These are phyloP conservation scores for Tranzscheliella williamsii DNA, from an alignment of 1,284 basidiomycete genomes.

Conservation along the genomic window DNA sequence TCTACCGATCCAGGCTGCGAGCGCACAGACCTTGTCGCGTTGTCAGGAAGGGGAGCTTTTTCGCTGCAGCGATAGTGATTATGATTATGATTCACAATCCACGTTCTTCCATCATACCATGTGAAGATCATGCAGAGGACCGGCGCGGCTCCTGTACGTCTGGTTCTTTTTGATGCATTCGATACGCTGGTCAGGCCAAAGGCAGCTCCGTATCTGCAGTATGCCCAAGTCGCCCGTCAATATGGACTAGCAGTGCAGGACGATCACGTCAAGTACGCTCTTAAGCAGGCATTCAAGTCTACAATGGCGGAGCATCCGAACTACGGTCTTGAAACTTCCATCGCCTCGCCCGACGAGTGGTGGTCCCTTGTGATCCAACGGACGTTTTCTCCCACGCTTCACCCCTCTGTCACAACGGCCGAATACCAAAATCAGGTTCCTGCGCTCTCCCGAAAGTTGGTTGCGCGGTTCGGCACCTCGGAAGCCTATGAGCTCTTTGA, in stretches of 20 bases:
- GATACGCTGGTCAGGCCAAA: conserved; percentile 38
- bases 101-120: conserved; percentile 1
- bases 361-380: conserved; percentile 37
- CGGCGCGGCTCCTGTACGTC: conserved; percentile 9
- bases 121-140: too few species aligned
- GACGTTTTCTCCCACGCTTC: conserved; percentile 20
- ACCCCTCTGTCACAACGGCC: not conserved
- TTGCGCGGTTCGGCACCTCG: conserved; percentile 23
- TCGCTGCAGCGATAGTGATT: too few species aligned
- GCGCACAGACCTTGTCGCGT: too few species aligned
- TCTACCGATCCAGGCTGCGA: too few species aligned
- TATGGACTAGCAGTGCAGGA: conserved; percentile 12
- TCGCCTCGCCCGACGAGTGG: conserved; percentile 39
- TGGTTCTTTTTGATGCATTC: conserved; percentile 47
- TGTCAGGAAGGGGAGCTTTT: too few species aligned
- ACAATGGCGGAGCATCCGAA: conserved; percentile 26
- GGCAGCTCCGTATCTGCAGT: conserved; percentile 37
- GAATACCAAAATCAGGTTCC: conserved; percentile 5
- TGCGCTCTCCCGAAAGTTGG: conserved; percentile 13
- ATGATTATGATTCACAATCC: conserved; percentile 7
- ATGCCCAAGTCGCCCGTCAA: conserved; percentile 19
- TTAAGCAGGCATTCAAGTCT: conserved; percentile 35
- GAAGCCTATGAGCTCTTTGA: conserved; percentile 36
- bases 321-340: conserved; percentile 25
- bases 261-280: conserved; percentile 14